These are phyloP conservation scores for Aspergillus japonicus DNA, from an alignment of 2,329 filamentous ascomycete species.

Conservation along the genomic window DNA sequence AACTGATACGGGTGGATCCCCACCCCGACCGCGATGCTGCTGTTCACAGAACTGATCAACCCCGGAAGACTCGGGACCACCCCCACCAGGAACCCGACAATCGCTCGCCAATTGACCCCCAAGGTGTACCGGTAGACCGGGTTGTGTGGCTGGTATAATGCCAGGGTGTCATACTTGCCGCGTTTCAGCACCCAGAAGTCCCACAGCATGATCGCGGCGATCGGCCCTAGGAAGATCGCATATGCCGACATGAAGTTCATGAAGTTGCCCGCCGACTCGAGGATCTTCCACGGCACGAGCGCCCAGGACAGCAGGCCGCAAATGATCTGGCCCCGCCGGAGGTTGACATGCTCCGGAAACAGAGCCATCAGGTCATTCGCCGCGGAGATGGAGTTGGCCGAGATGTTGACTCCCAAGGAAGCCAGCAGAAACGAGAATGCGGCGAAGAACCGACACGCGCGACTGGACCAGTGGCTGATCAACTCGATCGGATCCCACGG, in stretches of 20 bases:
- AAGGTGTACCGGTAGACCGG: slow-evolving; percentile 52
- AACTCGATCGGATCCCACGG: slow-evolving; percentile 48
- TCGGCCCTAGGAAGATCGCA: slow-evolving; percentile 64
- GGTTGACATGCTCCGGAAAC: slow-evolving; percentile 55
- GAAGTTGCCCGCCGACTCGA: slow-evolving; percentile 58
- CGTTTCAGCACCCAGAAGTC: slow-evolving; percentile 61
- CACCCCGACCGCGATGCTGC: slow-evolving; percentile 36
- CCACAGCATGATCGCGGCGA: slow-evolving; percentile 59
- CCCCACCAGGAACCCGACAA: slow-evolving; percentile 57
- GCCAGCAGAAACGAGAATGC: slow-evolving; percentile 56
- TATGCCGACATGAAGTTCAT: slow-evolving; percentile 67
- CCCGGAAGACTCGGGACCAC: slow-evolving; percentile 59
- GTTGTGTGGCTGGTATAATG: slow-evolving; percentile 50
- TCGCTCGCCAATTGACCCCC: slow-evolving; percentile 61
- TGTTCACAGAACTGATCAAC: slow-evolving; percentile 47
- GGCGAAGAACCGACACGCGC: slow-evolving; percentile 50
- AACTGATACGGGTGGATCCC: slow-evolving; percentile 62
- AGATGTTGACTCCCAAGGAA: slow-evolving; percentile 57
- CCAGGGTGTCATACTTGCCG: slow-evolving; percentile 51
- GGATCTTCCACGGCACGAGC: slow-evolving; percentile 66
- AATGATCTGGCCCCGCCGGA: slow-evolving; percentile 56
- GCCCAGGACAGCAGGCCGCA: slow-evolving; percentile 58
- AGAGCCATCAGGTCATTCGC: slow-evolving; percentile 59
- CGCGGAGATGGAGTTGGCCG: slow-evolving; percentile 50
- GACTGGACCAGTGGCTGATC: slow-evolving; percentile 40